These are phyloP conservation scores for Singerocomus inundabilis DNA, from an alignment of 1,284 basidiomycete genomes.

Conservation along the genomic window DNA sequence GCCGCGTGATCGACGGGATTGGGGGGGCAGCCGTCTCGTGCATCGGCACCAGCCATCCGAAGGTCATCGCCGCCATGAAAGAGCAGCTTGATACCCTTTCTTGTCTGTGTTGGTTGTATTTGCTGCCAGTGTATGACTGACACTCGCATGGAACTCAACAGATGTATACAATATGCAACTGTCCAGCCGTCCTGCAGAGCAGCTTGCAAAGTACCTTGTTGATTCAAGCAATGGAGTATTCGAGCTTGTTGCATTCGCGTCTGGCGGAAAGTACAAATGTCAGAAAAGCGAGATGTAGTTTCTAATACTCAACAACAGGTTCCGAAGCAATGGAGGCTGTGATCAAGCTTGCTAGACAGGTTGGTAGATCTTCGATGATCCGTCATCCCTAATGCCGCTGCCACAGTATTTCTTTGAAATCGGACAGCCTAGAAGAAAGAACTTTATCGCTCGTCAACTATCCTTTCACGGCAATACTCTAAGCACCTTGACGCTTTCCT, in stretches of 20 bases:
- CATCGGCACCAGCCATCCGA: slow-evolving; percentile 72
- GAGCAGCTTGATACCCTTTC: slow-evolving; percentile 74
- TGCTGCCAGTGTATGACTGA: slow-evolving; percentile 5
- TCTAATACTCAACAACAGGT: slow-evolving; percentile 41
- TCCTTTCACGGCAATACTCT: slow-evolving; percentile 87
- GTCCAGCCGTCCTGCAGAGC: slow-evolving; percentile 74
- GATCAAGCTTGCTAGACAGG: slow-evolving; percentile 77
- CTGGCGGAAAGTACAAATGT: slow-evolving; percentile 52
- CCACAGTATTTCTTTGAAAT: slow-evolving; percentile 67
- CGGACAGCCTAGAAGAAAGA: slow-evolving; percentile 63
- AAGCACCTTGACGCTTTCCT: slow-evolving; percentile 62
- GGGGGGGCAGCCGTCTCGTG: slow-evolving; percentile 85
- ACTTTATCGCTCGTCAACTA: slow-evolving; percentile 77
- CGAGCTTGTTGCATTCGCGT: slow-evolving; percentile 62
- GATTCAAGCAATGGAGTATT: slow-evolving; percentile 71
- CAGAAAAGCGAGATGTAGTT: background rate
- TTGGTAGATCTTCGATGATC: slow-evolving; percentile 24
- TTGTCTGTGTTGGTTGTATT: slow-evolving; percentile 46
- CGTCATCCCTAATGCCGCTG: slow-evolving; percentile 4
- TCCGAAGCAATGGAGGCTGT: slow-evolving; percentile 84
- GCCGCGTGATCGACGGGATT: slow-evolving; percentile 66
- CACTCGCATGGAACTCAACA: slow-evolving; percentile 27
- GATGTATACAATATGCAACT: slow-evolving; percentile 84
- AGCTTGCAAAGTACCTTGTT: slow-evolving; percentile 63
- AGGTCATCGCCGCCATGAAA: slow-evolving; percentile 68